These are phyloP conservation scores for Leavenworthia alabamica DNA, from an alignment of 345 rosid genomes.

Conservation along the genomic window DNA sequence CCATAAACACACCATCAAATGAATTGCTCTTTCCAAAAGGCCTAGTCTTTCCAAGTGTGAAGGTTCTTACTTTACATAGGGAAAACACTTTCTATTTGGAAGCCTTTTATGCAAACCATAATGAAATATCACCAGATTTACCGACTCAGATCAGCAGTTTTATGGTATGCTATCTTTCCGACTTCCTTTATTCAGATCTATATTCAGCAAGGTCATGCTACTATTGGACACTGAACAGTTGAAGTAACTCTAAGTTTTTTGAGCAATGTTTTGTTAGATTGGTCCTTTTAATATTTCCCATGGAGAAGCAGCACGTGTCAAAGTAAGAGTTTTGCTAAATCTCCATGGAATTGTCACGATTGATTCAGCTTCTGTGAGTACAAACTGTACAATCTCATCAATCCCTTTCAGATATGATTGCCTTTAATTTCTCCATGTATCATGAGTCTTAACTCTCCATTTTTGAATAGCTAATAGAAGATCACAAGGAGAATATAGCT, in stretches of 20 bases:
- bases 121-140: constrained; percentile 40
- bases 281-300: constrained; percentile 55
- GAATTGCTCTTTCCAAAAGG: constrained; percentile 58
- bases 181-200: neutral
- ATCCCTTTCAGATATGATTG: neutral
- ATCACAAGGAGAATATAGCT: constrained; percentile 25
- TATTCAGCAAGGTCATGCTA: neutral
- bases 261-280: constrained; percentile 42
- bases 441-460: constrained; percentile 5
- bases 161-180: constrained; percentile 39
- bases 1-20: constrained; percentile 42
- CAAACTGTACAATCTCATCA: constrained; percentile 20
- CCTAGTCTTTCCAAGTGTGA: constrained; percentile 62
- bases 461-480: constrained; percentile 43
- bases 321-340: constrained; percentile 55
- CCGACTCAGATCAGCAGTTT: constrained; percentile 42
- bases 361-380: constrained; percentile 58
- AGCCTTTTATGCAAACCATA: constrained; percentile 50
- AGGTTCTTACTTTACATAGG: constrained; percentile 57
- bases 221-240: neutral
- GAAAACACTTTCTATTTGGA: constrained; percentile 43
- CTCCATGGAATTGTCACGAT: constrained; percentile 61
- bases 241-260: neutral
- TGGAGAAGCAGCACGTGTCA: constrained; percentile 49
- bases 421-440: neutral